phyloP scores from a whole-genome alignment of 129 eudicot genomes.

The Pseudognaphalium luteoalbum region DNA sequence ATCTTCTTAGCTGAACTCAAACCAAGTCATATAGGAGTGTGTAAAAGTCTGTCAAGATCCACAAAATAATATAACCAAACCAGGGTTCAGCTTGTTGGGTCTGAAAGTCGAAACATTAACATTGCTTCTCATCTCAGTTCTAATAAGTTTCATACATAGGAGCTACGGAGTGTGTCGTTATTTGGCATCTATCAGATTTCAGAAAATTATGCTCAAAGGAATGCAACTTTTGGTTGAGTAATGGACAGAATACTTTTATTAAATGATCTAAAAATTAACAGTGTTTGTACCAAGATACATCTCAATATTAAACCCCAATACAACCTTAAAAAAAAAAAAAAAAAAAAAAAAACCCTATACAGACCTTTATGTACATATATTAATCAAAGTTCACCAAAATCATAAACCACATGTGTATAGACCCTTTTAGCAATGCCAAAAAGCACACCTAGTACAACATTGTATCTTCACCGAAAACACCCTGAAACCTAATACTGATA shows the following conservation, averaged over 20 bases:
- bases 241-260: neutral
- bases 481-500: slow-evolving; percentile 7
- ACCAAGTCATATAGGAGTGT: neutral
- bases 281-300: neutral
- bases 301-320: neutral
- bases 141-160: slow-evolving; percentile 36
- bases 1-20: neutral
- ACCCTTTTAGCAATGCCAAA: neutral
- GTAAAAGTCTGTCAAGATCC: neutral
- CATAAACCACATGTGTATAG: neutral
- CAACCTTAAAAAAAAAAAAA: neutral
- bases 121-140: slow-evolving; percentile 82
- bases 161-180: neutral
- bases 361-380: neutral
- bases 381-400: neutral
- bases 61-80: no score
- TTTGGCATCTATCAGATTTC: neutral
- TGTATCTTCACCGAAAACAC: slow-evolving; percentile 14
- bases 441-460: neutral
- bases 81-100: slow-evolving; percentile 38
- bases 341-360: slow-evolving; percentile 10
- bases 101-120: slow-evolving; percentile 52
- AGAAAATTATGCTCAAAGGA: no score
- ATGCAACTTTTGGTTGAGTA: neutral
- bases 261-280: neutral